Conservation (phyloP, 1,139 yeast genomes). For the Debaryomyces sp. region DNA sequence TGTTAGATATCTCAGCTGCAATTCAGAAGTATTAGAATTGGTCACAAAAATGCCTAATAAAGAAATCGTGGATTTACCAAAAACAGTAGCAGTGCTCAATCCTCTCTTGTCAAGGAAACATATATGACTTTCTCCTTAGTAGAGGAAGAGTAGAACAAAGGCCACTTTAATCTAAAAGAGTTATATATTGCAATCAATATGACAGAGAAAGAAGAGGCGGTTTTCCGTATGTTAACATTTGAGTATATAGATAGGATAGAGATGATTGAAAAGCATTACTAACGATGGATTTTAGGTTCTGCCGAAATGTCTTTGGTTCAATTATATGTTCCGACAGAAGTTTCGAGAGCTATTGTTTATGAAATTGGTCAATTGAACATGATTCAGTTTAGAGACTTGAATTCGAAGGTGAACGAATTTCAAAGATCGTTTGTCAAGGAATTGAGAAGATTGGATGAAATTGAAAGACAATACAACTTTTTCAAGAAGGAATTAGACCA, state of each 20-base stretch:
- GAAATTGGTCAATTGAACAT: constrained; percentile 65
- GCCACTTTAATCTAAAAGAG: not conserved
- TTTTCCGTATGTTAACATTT: constrained; percentile 54
- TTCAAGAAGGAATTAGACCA: constrained; percentile 52
- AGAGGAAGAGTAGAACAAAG: not conserved
- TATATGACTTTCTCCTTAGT: not conserved
- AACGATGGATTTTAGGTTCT: constrained; percentile 41
- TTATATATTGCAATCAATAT: constrained; percentile 9
- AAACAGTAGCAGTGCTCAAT: not conserved
- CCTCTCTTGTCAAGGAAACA: not conserved
- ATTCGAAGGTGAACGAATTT: constrained; percentile 66
- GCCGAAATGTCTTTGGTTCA: constrained; percentile 83
- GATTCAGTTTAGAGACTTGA: constrained; percentile 71
- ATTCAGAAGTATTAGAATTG: not conserved
- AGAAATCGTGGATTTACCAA: not conserved
- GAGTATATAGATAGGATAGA: not conserved
- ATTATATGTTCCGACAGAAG: constrained; percentile 72
- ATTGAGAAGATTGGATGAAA: constrained; percentile 66
- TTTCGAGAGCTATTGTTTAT: constrained; percentile 65
- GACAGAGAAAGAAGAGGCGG: constrained; percentile 60
- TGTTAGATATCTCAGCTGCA: not conserved
- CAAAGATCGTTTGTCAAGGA: constrained; percentile 75
- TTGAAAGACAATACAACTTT: constrained; percentile 63
- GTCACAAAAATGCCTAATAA: not conserved
- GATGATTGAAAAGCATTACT: constrained; percentile 10